phyloP scores from a whole-genome alignment of 768 basidiomycete species.

The Boletus huronensis region DNA sequence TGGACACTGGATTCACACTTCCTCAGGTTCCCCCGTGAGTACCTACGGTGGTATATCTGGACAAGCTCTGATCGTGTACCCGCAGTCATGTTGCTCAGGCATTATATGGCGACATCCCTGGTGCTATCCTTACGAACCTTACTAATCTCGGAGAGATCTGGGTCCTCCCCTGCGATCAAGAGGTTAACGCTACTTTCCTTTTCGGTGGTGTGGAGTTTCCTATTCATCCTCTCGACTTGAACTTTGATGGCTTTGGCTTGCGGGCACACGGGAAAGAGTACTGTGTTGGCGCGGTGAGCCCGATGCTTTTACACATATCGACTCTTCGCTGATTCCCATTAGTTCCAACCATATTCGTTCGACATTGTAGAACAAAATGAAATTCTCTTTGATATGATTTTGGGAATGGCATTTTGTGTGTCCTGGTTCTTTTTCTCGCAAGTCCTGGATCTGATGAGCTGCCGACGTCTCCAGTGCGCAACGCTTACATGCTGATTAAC shows the following conservation, averaged over 20 bases:
- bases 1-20: conserved; percentile 70
- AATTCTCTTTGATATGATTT: conserved; percentile 53
- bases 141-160: conserved; percentile 46
- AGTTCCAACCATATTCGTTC: conserved; percentile 71
- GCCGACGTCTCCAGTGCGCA: conserved; percentile 46
- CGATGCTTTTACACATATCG: background rate
- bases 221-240: conserved; percentile 65
- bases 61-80: conserved; percentile 12
- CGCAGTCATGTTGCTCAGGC: conserved; percentile 50
- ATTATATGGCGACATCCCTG: conserved; percentile 54
- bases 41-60: background rate
- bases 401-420: conserved; percentile 73
- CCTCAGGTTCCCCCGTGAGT: conserved; percentile 56
- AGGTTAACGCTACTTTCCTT: conserved; percentile 63
- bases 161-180: conserved; percentile 59
- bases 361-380: conserved; percentile 30
- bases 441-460: background rate
- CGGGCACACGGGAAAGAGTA: conserved; percentile 19
- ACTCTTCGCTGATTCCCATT: background rate
- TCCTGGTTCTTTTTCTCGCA: conserved; percentile 8
- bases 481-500: conserved; percentile 60
- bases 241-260: conserved; percentile 23
- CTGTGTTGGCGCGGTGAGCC: conserved; percentile 46
- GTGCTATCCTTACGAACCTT: conserved; percentile 46
- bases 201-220: conserved; percentile 56